Evolutionary conservation across 805 yeast genomes (phyloP), one percentile per base, ranked within the genome.

Genomic region (Zygosaccharomyces gambellarensis): DNA sequence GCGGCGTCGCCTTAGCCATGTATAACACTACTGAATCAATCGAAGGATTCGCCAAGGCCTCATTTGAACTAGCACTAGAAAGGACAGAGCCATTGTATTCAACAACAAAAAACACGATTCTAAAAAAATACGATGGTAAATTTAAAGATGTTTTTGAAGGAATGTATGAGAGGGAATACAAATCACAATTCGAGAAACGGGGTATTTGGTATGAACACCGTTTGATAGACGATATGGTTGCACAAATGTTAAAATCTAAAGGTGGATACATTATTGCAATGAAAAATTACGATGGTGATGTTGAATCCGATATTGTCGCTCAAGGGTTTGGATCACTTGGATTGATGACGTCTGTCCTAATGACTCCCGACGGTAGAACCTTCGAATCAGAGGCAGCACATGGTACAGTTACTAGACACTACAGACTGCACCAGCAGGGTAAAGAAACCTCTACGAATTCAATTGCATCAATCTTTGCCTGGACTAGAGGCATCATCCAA

Each of bases 361-460:
- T 90, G 65, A 83, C 97, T n/a, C 95, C 97, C 45, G 97, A 92
- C 70, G 97, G 97, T 23, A 87, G 87, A 75, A 84, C 96, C 11
- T 90, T 88, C 69, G 97, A 92, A 76, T 76, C 90, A 48, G 98
- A 92, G 76, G 98, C 98, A 51, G 98, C 98, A n/a, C 98, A 92
- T 69, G 98, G 98, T 49, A 92, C 98, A 11, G 98, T 92, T 60
- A 92, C 97, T 42, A 87, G 98, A 75, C 98, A 92, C 71, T 92
- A 79, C 75, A 86, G 97, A 76, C 94, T 85, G 72, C 89, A 88
- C 72, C 97, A 92, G 74, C 87, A 86, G 72, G 98, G 98, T 58
- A 87, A 90, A 70, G 97, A 90, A 74, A 92, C 98, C 17, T 88
- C 97, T 5, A 92, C 98, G 50, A 92, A 92, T 74, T 90, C 97